These are phyloP conservation scores for Tricladium varicosporioides DNA, from an alignment of 2,329 filamentous ascomycete species.

Conservation along the genomic window DNA sequence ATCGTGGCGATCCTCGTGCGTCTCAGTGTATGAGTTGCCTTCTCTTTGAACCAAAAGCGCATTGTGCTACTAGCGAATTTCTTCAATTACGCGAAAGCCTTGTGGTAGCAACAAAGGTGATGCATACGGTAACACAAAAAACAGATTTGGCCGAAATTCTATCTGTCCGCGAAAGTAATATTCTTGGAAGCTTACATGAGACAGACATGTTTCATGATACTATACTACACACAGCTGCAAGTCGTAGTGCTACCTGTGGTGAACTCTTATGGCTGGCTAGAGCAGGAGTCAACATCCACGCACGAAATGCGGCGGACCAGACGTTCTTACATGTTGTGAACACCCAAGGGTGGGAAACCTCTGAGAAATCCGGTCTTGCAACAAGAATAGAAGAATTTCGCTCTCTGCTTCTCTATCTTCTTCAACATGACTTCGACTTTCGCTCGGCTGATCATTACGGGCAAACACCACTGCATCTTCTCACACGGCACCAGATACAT, in stretches of 20 bases:
- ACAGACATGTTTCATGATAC: conserved; percentile 9
- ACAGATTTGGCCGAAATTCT: neutral
- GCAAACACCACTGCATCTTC: conserved; percentile 4
- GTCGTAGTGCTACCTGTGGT: conserved; percentile 1
- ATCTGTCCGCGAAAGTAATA: neutral
- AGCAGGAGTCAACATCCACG: conserved; percentile 4
- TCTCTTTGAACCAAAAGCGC: neutral
- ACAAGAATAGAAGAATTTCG: neutral
- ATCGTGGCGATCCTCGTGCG: conserved; percentile 7
- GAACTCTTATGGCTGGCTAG: conserved; percentile 4
- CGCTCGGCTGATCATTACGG: conserved; percentile 4
- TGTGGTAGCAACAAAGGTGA: too few species aligned
- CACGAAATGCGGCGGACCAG: conserved; percentile 9
- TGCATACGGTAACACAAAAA: too few species aligned
- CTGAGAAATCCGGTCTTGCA: neutral
- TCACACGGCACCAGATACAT: conserved; percentile 2
- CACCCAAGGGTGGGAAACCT: neutral
- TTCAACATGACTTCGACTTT: conserved; percentile 2
- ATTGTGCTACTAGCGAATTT: neutral
- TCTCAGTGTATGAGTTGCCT: neutral
- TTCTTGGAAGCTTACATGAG: neutral
- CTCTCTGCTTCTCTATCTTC: neutral
- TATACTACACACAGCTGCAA: conserved; percentile 5
- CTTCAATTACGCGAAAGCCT: neutral
- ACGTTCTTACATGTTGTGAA: conserved; percentile 13